Conservation (phyloP, 2,329 filamentous ascomycete genomes). For the Lachnellula arida region DNA sequence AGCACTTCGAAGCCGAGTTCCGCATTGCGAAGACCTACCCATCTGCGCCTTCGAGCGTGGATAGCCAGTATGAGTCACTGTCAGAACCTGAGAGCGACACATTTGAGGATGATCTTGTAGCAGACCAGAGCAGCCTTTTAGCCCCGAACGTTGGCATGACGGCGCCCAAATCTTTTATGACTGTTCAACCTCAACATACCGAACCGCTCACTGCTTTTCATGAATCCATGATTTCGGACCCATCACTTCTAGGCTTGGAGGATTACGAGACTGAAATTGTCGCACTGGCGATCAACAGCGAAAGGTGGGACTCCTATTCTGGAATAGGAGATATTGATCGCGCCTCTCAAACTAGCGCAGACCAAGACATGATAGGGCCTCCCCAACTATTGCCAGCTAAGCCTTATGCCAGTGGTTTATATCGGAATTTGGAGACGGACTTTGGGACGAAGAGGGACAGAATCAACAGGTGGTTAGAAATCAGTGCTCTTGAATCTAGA, state of each 20-base stretch:
- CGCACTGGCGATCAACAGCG: background rate
- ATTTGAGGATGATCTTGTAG: background rate
- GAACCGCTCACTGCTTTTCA: background rate
- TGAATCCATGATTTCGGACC: background rate
- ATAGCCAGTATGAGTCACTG: slow-evolving; percentile 7
- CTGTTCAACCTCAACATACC: background rate
- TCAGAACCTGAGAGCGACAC: slow-evolving; percentile 4
- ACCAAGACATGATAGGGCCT: background rate
- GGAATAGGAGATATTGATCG: slow-evolving; percentile 6
- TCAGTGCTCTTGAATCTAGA: slow-evolving; percentile 15
- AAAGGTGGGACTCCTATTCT: slow-evolving; percentile 13
- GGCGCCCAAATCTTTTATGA: too few species aligned
- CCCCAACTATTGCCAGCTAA: background rate
- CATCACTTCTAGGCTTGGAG: slow-evolving; percentile 2
- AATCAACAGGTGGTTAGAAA: slow-evolving; percentile 23
- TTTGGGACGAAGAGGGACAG: slow-evolving; percentile 20
- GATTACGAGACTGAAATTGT: background rate
- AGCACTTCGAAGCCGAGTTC: slow-evolving; percentile 17
- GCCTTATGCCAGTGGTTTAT: slow-evolving; percentile 9
- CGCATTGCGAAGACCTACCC: slow-evolving; percentile 7
- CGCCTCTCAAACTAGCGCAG: background rate
- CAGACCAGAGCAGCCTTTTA: background rate
- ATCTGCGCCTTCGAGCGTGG: slow-evolving; percentile 1
- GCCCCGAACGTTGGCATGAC: background rate
- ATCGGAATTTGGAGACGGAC: slow-evolving; percentile 14